Percentiles rank a stretch among this genome's conserved stretches.
Evolutionary conservation across 2,329 filamentous ascomycete genomes (phyloP).

Genomic region (Magnaporthiopsis poae): DNA sequence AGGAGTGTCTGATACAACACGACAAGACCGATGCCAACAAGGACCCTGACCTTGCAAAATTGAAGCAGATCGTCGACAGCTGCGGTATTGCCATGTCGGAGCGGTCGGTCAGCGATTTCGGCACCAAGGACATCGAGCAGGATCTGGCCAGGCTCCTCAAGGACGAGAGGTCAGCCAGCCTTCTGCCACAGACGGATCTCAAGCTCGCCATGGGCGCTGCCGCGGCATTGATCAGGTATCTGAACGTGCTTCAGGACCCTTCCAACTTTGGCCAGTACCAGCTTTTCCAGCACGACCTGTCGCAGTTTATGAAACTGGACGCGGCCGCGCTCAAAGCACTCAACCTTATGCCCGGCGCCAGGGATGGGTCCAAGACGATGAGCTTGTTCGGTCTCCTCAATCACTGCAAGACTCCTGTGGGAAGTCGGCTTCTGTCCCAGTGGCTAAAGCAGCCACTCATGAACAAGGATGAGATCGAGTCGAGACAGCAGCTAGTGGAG

Average conservation of each 20-base stretch:
- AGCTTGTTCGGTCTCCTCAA: constrained; percentile 88
- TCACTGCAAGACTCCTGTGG: constrained; percentile 93
- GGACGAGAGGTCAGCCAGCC: constrained; percentile 67
- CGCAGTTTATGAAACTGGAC: constrained; percentile 97
- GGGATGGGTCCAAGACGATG: constrained; percentile 95
- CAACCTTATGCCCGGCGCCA: constrained; percentile 91
- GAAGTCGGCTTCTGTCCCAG: constrained; percentile 79
- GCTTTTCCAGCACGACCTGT: constrained; percentile 90
- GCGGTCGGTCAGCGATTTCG: constrained; percentile 66
- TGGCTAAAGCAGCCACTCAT: constrained; percentile 98
- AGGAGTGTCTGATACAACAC: constrained; percentile 78
- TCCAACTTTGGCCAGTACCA: constrained; percentile 96
- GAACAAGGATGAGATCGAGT: constrained; percentile 75
- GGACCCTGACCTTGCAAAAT: constrained; percentile 78
- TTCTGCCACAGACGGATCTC: constrained; percentile 79
- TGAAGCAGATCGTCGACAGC: constrained; percentile 80
- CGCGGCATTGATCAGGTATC: constrained; percentile 85
- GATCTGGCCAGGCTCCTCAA: constrained; percentile 80
- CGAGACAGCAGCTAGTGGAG: constrained; percentile 85
- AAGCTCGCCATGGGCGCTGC: constrained; percentile 95
- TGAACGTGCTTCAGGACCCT: constrained; percentile 78
- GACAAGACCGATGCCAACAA: constrained; percentile 74
- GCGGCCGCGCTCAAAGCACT: constrained; percentile 86
- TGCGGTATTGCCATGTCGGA: constrained; percentile 87
- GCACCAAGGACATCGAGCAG: constrained; percentile 86